These are phyloP conservation scores for Trichosporon inkin DNA, from an alignment of 1,284 basidiomycete species.

Conservation along the genomic window DNA sequence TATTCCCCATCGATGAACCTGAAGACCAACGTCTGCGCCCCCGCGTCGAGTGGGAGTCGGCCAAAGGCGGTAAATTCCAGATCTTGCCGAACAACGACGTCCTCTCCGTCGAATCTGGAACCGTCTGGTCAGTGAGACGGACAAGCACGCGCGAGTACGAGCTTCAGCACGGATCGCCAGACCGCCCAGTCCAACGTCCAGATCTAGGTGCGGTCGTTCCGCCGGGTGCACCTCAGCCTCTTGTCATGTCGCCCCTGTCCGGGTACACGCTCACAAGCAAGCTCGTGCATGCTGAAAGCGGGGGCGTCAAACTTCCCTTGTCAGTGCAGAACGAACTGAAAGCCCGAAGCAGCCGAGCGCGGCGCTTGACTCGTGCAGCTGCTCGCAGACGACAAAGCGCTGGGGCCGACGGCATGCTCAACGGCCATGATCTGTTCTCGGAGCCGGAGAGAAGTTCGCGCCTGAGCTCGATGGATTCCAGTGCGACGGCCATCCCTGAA, in stretches of 20 bases:
- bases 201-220: neutral
- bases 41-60: conserved; percentile 44
- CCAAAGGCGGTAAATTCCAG: conserved; percentile 44
- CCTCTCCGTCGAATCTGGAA: conserved; percentile 33
- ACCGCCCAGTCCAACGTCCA: neutral
- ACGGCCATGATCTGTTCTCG: neutral
- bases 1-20: conserved; percentile 7
- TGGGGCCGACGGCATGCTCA: conserved; percentile 7
- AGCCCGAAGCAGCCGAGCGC: conserved; percentile 14
- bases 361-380: conserved; percentile 14
- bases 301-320: conserved; percentile 42
- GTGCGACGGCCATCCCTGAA: conserved; percentile 9
- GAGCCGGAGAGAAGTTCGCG: neutral
- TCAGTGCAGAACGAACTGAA: conserved; percentile 20
- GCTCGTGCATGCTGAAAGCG: conserved; percentile 40
- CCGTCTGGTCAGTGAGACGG: conserved; percentile 37
- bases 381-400: conserved; percentile 20
- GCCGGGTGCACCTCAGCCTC: conserved; percentile 10
- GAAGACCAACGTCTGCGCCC: conserved; percentile 13
- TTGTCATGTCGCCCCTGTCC: conserved; percentile 6
- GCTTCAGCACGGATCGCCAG: conserved; percentile 30
- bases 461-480: conserved; percentile 2
- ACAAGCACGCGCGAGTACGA: conserved; percentile 41
- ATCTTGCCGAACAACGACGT: conserved; percentile 43
- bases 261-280: conserved; percentile 36